Percentiles rank a stretch among this genome's conserved stretches.
These are phyloP conservation scores for Trypanosoma cruzi DNA, from an alignment of 208 protist genomes.

Conservation along the genomic window DNA sequence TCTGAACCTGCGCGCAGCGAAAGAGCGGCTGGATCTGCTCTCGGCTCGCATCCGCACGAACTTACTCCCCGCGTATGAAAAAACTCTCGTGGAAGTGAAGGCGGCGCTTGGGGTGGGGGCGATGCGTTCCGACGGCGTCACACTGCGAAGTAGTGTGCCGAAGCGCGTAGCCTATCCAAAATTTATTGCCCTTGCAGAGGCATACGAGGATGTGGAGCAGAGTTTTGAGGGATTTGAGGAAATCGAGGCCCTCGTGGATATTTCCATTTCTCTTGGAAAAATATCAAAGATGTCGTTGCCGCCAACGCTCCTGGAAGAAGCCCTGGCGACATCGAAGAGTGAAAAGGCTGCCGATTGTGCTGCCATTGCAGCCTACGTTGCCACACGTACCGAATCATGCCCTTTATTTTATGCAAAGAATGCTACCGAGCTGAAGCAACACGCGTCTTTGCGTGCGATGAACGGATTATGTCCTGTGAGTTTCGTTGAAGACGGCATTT, in stretches of 20 bases:
- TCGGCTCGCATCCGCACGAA: slow-evolving; percentile 29
- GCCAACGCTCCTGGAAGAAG: slow-evolving; percentile 41
- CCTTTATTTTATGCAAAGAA: slow-evolving; percentile 23
- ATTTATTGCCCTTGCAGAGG: slow-evolving; percentile 76
- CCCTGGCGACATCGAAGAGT: slow-evolving; percentile 22
- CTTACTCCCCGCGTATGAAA: slow-evolving; percentile 50
- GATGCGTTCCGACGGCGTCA: slow-evolving; percentile 24
- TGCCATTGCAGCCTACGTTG: slow-evolving; percentile 23
- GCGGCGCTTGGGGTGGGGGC: slow-evolving; percentile 32
- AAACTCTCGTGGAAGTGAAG: slow-evolving; percentile 42
- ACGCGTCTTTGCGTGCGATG: slow-evolving; percentile 16
- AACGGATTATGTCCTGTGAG: slow-evolving; percentile 35
- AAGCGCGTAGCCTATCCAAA: slow-evolving; percentile 65
- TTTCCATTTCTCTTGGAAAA: slow-evolving; percentile 42
- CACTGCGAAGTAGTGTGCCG: slow-evolving; percentile 36
- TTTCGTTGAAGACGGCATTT: slow-evolving; percentile 27
- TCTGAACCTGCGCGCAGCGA: slow-evolving; percentile 50
- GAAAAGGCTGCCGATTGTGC: slow-evolving; percentile 15
- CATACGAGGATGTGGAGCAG: slow-evolving; percentile 49
- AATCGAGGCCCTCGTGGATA: slow-evolving; percentile 44
- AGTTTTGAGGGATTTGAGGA: slow-evolving; percentile 59
- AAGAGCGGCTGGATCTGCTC: slow-evolving; percentile 45
- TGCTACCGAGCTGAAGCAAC: slow-evolving; percentile 19
- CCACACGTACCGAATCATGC: slow-evolving; percentile 19
- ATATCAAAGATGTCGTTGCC: slow-evolving; percentile 53